phyloP scores from a whole-genome alignment of 495 filamentous ascomycete genomes.

The Penicillium parvum region DNA sequence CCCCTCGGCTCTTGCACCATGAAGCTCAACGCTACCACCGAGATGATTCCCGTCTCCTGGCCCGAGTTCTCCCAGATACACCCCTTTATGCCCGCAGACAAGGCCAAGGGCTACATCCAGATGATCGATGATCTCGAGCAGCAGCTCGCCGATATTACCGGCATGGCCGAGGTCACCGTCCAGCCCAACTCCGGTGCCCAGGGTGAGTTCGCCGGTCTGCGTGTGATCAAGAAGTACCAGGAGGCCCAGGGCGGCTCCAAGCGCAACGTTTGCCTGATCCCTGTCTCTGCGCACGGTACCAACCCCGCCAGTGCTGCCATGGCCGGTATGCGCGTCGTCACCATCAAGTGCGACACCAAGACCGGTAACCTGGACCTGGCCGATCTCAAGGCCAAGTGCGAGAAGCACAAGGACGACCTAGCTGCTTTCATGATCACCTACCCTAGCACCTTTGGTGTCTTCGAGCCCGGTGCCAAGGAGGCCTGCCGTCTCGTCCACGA shows the following conservation, averaged over 20 bases:
- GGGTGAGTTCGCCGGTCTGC: slow-evolving; percentile 93
- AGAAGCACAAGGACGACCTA: slow-evolving; percentile 79
- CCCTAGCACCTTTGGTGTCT: slow-evolving; percentile 94
- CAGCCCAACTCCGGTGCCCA: slow-evolving; percentile 98
- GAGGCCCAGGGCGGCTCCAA: slow-evolving; percentile 60
- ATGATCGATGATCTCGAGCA: slow-evolving; percentile 68
- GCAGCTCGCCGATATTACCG: slow-evolving; percentile 83
- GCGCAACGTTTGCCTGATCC: slow-evolving; percentile 93
- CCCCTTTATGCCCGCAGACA: slow-evolving; percentile 65
- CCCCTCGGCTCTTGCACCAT: slow-evolving; percentile 98
- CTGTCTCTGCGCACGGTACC: slow-evolving; percentile 93
- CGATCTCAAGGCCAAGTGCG: slow-evolving; percentile 82
- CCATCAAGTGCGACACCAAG: slow-evolving; percentile 84
- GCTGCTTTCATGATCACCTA: slow-evolving; percentile 99
- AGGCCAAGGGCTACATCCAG: slow-evolving; percentile 62
- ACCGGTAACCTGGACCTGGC: slow-evolving; percentile 87
- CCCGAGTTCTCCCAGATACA: slow-evolving; percentile 84
- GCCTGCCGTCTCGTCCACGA: slow-evolving; percentile 82
- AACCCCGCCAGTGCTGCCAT: slow-evolving; percentile 96
- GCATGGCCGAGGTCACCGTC: slow-evolving; percentile 83
- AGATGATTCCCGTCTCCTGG: slow-evolving; percentile 87
- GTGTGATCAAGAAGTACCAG: slow-evolving; percentile 84
- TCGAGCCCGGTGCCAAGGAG: slow-evolving; percentile 85
- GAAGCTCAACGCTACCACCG: slow-evolving; percentile 96
- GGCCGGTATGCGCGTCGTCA: slow-evolving; percentile 95